These are phyloP conservation scores for Alternaria conjuncta DNA, from an alignment of 2,329 filamentous ascomycete species.

Conservation along the genomic window DNA sequence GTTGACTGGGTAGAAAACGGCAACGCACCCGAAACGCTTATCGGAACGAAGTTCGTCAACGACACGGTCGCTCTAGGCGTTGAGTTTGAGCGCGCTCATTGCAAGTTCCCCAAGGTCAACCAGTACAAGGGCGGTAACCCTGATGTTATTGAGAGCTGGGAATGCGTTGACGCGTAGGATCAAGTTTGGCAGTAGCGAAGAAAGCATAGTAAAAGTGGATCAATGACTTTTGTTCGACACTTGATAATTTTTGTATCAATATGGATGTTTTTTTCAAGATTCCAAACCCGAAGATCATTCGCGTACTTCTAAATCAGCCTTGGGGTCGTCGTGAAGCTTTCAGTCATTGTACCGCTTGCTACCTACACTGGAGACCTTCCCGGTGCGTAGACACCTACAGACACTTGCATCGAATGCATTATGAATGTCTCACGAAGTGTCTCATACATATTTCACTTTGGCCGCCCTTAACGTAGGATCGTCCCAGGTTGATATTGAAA, in stretches of 20 bases:
- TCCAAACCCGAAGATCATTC: neutral
- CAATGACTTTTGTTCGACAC: neutral
- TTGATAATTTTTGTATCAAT: too few species aligned
- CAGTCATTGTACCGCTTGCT: neutral
- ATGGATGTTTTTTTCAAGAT: too few species aligned
- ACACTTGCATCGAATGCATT: neutral
- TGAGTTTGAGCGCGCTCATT: constrained; percentile 44
- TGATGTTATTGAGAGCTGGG: constrained; percentile 39
- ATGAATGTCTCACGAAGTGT: neutral
- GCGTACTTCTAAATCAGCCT: neutral
- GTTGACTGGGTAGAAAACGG: constrained; percentile 57
- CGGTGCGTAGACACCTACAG: neutral
- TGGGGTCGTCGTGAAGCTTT: neutral
- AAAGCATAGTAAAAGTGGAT: neutral
- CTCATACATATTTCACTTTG: neutral
- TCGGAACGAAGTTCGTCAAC: constrained; percentile 42
- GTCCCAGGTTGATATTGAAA: neutral
- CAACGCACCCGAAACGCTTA: constrained; percentile 50
- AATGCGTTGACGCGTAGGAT: constrained; percentile 32
- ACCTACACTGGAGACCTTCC: neutral
- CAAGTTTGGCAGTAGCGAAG: neutral
- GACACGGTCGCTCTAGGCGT: constrained; percentile 37
- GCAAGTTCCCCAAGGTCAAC: constrained; percentile 47
- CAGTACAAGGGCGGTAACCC: constrained; percentile 43
- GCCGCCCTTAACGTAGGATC: neutral